These are phyloP conservation scores for Trichosporon ovoides DNA, from an alignment of 1,284 basidiomycete species.

Conservation along the genomic window DNA sequence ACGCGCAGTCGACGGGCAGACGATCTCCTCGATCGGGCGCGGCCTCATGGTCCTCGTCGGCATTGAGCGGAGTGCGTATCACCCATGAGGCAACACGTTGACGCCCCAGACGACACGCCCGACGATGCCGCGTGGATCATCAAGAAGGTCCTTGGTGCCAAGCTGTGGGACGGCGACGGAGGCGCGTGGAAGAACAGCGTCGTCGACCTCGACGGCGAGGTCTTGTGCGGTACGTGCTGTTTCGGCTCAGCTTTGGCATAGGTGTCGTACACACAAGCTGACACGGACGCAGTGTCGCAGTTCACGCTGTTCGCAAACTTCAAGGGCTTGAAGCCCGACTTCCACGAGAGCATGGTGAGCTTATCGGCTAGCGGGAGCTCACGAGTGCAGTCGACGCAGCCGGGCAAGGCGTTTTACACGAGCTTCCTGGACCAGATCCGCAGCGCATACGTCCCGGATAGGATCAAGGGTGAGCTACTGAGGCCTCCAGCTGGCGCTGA, in stretches of 20 bases:
- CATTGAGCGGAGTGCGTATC: slow-evolving; percentile 48
- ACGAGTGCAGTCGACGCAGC: slow-evolving; percentile 56
- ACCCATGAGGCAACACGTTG: not conserved
- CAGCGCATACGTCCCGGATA: slow-evolving; percentile 61
- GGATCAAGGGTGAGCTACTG: slow-evolving; percentile 63
- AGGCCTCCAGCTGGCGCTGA: slow-evolving; percentile 7
- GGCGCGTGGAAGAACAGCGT: slow-evolving; percentile 68
- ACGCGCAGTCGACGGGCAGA: slow-evolving; percentile 41
- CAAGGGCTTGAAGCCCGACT: slow-evolving; percentile 67
- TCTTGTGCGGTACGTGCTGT: slow-evolving; percentile 60
- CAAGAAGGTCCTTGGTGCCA: slow-evolving; percentile 72
- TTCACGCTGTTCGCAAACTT: slow-evolving; percentile 87
- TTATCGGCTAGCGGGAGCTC: not conserved
- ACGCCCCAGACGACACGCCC: slow-evolving; percentile 63
- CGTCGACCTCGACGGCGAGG: slow-evolving; percentile 75
- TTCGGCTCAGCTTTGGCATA: not conserved
- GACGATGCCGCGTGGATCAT: slow-evolving; percentile 64
- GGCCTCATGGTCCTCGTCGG: slow-evolving; percentile 85
- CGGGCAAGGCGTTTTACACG: slow-evolving; percentile 65
- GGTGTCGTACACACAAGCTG: not conserved
- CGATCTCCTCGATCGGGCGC: slow-evolving; percentile 68
- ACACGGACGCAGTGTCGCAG: slow-evolving; percentile 63
- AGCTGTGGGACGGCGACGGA: slow-evolving; percentile 61
- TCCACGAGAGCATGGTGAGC: slow-evolving; percentile 79
- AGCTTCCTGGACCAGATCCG: slow-evolving; percentile 65